Conservation (phyloP, 192 early-diverging fungal genomes). For the Podochytrium sp. region DNA sequence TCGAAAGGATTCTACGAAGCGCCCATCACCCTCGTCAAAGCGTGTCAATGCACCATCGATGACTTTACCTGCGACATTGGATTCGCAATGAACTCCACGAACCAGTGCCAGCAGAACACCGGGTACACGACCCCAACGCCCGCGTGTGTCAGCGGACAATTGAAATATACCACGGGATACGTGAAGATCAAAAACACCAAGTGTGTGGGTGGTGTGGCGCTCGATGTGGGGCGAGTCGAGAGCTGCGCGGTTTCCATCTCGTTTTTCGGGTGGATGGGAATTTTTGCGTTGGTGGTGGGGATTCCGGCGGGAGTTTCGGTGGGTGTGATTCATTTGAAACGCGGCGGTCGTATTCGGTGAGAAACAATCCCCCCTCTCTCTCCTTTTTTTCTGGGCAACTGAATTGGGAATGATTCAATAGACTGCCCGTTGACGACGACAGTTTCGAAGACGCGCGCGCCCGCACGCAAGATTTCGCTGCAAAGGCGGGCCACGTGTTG, state of each 20-base stretch:
- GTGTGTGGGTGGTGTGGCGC: constrained; percentile 37
- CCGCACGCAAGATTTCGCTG: constrained; percentile 11
- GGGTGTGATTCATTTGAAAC: constrained; percentile 32
- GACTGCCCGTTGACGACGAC: constrained; percentile 37
- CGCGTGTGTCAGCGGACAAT: constrained; percentile 24
- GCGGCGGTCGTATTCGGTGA: constrained; percentile 44
- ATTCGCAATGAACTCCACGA: constrained; percentile 16
- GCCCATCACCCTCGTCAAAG: not conserved
- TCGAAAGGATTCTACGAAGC: constrained; percentile 35
- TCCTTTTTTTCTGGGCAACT: too few species aligned
- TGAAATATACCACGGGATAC: constrained; percentile 36
- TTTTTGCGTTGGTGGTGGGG: constrained; percentile 39
- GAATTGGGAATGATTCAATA: constrained; percentile 3
- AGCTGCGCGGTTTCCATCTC: constrained; percentile 29
- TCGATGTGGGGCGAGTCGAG: constrained; percentile 21
- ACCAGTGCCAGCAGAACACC: constrained; percentile 2
- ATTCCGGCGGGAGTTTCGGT: constrained; percentile 33
- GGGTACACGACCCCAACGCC: constrained; percentile 24
- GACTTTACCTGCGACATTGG: constrained; percentile 58
- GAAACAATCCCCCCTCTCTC: not conserved
- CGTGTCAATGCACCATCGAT: constrained; percentile 48
- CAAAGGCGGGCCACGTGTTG: constrained; percentile 3
- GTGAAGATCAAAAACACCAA: constrained; percentile 31
- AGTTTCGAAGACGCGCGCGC: not conserved
- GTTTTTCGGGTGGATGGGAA: constrained; percentile 31